Evolutionary conservation across 345 rosid species (phyloP).

Genomic region (Syzygium jambos): DNA sequence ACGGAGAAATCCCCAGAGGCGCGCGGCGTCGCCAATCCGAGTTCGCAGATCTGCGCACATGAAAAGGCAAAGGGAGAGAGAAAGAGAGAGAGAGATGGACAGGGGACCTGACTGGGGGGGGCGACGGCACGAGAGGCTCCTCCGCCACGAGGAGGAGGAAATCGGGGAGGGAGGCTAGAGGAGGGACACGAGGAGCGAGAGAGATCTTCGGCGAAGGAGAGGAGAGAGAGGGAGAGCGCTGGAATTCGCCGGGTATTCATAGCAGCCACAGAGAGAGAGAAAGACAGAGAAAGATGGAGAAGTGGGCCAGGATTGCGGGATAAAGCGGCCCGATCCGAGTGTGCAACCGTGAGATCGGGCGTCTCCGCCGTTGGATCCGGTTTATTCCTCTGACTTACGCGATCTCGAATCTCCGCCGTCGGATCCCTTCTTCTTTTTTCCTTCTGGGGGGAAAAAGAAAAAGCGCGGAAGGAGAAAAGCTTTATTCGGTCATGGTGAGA

Average conservation of each 20-base stretch:
- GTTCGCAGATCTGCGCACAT: neutral
- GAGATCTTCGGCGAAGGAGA: neutral
- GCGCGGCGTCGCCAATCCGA: neutral
- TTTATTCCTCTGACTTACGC: neutral
- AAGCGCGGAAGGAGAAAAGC: neutral
- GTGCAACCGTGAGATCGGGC: neutral
- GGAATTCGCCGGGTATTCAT: neutral
- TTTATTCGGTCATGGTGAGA: neutral
- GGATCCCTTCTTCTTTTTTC: neutral
- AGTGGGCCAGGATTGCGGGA: neutral
- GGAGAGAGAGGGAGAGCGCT: neutral
- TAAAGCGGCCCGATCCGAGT: neutral
- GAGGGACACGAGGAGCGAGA: neutral
- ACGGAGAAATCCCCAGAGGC: neutral
- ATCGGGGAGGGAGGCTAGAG: neutral
- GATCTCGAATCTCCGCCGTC: neutral
- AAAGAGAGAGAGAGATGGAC: neutral
- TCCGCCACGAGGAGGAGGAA: neutral
- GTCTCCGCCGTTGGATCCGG: neutral
- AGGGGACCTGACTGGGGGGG: neutral
- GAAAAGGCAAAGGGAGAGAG: neutral
- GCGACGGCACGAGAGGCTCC: neutral
- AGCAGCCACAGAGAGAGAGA: neutral
- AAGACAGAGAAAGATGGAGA: neutral
- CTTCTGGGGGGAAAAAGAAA: neutral